Base-by-base conservation (phyloP, 164 flowering plant genomes). In the Taxillus chinensis region DNA sequence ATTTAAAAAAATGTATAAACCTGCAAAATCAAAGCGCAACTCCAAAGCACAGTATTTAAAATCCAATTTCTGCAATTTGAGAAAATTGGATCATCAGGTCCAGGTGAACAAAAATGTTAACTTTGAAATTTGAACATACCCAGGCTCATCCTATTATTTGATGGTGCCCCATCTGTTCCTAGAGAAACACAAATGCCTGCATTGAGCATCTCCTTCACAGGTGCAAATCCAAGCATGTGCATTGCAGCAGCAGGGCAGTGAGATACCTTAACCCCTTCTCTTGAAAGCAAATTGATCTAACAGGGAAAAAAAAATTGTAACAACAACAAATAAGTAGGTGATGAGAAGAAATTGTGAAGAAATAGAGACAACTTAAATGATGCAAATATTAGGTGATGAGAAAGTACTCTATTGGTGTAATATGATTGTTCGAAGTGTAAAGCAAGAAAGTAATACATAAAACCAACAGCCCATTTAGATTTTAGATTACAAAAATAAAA, bases 141-240 rank as follows among this genome's bases (percentile, higher is more conserved):
- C 39, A 91, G 89, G 85, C 98, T 89, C 98, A 91, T 91, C 63
- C 98, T 83, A 65, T 91, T 91, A 68, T 91, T 91, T 59, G 96
- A 89, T 39, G 98, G 98, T 56, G 98, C 98, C 13, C 96, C 98
- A 73, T 89, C 98, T 50, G 98, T 91, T 57, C 98, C 98, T 64
- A 91, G 66, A 45, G 96, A 91, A 63, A 91, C 90, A 79, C 98
- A 91, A 57, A 91, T 63, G 39, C 88, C 84, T 48, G 90, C 83
- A 62, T 78, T 72, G 59, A 89, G 81, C 96, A 91, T 91, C 78
- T 86, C 92, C 68, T 69, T 84, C 41, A 91, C 66, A 11, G 92
- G 96, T 55, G 96, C 90, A 78, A 91, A 91, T 48, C 96, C 95
- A 58, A 91, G 95, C 98, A 89, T 91, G 45, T 83, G 79, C 96